phyloP scores from a whole-genome alignment of 2,329 filamentous ascomycete genomes.

The Pseudopithomyces chartarum region DNA sequence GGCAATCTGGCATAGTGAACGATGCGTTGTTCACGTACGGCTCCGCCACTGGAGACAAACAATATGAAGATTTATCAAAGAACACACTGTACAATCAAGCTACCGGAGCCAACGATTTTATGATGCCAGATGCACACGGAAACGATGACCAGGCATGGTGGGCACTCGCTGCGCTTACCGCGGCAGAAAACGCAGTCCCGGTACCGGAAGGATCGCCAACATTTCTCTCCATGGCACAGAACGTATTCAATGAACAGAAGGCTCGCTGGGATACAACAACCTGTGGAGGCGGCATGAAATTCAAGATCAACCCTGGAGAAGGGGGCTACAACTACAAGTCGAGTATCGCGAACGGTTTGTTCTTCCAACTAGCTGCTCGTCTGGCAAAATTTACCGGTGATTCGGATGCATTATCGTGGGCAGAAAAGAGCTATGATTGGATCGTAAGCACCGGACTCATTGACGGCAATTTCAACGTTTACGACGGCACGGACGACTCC shows the following conservation, averaged over 20 bases:
- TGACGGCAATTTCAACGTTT: conserved; percentile 54
- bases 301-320: conserved; percentile 79
- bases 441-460: conserved; percentile 54
- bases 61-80: conserved; percentile 44
- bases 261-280: conserved; percentile 68
- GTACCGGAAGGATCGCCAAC: conserved; percentile 54
- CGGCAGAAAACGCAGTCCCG: conserved; percentile 69
- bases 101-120: conserved; percentile 41
- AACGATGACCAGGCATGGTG: conserved; percentile 79
- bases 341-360: conserved; percentile 74
- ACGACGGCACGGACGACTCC: conserved; percentile 53
- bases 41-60: conserved; percentile 47
- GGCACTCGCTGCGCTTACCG: conserved; percentile 69
- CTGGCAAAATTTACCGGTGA: conserved; percentile 69
- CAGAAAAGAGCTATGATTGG: conserved; percentile 65
- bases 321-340: conserved; percentile 79
- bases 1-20: conserved; percentile 33
- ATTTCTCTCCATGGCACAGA: conserved; percentile 69
- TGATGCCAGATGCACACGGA: conserved; percentile 52
- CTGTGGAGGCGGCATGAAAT: conserved; percentile 69
- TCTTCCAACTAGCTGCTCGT: conserved; percentile 80
- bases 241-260: conserved; percentile 73
- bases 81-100: conserved; percentile 31
- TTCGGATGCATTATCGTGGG: conserved; percentile 60
- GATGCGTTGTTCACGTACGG: conserved; percentile 46